Conservation (phyloP, 1,284 basidiomycete genomes). For the Ceratobasidium sp. region DNA sequence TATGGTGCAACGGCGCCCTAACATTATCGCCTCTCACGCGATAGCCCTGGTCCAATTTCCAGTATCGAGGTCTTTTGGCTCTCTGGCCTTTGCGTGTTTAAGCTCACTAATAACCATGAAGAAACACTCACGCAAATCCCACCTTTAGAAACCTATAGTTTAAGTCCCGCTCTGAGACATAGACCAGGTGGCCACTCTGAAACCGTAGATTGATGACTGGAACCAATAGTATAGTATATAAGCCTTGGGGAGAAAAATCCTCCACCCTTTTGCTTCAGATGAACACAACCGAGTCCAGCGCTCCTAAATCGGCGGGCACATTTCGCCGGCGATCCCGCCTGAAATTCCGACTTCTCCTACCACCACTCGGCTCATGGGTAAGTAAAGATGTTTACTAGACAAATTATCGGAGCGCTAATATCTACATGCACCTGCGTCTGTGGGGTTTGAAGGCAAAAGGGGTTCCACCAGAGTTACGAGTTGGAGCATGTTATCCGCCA, state of each 20-base stretch:
- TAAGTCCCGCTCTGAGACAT: not conserved
- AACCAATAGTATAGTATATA: not conserved
- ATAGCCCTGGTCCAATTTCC: conserved; percentile 32
- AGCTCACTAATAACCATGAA: no score
- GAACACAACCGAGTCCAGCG: not conserved
- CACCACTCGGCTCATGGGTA: conserved; percentile 2
- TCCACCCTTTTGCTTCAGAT: not conserved
- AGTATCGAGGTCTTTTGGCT: conserved; percentile 39
- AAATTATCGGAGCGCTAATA: not conserved
- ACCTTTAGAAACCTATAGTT: not conserved
- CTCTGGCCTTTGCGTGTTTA: no score
- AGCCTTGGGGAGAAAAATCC: not conserved
- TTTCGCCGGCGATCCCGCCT: not conserved
- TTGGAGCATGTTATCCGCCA: conserved; percentile 1
- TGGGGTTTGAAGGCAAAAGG: not conserved
- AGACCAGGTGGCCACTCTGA: not conserved
- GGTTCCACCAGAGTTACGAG: not conserved
- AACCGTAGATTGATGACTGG: not conserved
- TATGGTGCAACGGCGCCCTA: conserved; percentile 43
- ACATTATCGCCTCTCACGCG: conserved; percentile 44
- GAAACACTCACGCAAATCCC: no score
- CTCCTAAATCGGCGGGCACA: not conserved
- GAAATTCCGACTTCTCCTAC: not conserved
- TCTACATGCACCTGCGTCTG: not conserved
- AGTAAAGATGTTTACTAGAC: not conserved